Evolutionary conservation across 805 yeast species (phyloP).

Genomic region (Starmera quercuum): DNA sequence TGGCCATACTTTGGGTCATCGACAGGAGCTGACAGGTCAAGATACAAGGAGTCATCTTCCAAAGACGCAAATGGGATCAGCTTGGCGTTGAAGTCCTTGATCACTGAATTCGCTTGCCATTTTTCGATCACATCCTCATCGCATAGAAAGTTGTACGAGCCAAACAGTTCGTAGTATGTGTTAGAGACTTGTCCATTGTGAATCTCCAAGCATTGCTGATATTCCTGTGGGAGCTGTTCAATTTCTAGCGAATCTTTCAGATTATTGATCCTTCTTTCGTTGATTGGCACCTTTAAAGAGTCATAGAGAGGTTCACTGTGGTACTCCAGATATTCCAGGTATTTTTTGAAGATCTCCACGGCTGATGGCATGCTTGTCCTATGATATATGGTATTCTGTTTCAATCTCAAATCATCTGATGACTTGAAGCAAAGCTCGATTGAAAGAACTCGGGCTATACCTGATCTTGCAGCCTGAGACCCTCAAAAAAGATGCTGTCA

Average conservation of each 20-base stretch:
- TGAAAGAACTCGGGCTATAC: too few species aligned
- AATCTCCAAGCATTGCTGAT: not conserved
- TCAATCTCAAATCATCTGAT: too few species aligned
- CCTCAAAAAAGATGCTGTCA: too few species aligned
- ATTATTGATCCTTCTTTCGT: not conserved
- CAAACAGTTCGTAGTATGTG: not conserved
- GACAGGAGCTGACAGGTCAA: not conserved
- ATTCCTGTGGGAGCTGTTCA: not conserved
- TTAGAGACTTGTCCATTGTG: not conserved
- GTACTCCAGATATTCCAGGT: not conserved
- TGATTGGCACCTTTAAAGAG: not conserved
- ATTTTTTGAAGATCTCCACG: not conserved
- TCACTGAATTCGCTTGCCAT: not conserved
- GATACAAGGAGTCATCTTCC: not conserved
- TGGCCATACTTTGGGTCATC: constrained; percentile 1
- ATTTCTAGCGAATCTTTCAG: not conserved
- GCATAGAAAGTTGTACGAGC: not conserved
- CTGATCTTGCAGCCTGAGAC: too few species aligned
- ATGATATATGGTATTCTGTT: too few species aligned
- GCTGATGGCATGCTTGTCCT: too few species aligned
- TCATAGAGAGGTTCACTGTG: not conserved
- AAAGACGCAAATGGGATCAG: not conserved
- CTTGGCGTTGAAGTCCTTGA: not conserved
- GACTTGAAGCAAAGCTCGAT: too few species aligned
- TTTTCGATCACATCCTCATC: not conserved